Conservation (phyloP, 202 grass and related monocot species). For the Eragrostis tef region DNA sequence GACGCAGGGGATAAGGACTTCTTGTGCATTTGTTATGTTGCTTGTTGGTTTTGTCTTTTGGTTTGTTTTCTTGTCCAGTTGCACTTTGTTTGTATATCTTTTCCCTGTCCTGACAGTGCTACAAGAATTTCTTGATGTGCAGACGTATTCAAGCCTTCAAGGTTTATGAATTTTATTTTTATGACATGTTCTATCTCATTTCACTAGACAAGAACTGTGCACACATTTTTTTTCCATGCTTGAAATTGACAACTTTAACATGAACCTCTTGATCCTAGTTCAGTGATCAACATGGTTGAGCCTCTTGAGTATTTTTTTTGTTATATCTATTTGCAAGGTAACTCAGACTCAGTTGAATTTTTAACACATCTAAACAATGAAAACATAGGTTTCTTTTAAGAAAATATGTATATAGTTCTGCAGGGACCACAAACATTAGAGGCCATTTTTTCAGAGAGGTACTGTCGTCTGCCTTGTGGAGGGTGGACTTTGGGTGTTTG, state of each 20-base stretch:
- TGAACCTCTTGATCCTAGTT: background rate
- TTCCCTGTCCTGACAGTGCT: conserved; percentile 22
- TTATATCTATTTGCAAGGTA: background rate
- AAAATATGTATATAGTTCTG: background rate
- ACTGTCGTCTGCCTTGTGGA: background rate
- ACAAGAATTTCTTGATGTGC: conserved; percentile 34
- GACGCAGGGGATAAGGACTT: conserved; percentile 52
- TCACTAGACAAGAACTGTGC: background rate
- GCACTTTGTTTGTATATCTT: conserved; percentile 39
- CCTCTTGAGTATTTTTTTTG: too few species aligned
- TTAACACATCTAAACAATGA: conserved; percentile 3
- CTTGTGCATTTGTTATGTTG: conserved; percentile 33
- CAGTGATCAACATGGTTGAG: too few species aligned
- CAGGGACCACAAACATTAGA: background rate
- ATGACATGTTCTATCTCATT: background rate
- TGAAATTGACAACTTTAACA: background rate
- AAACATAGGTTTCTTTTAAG: background rate
- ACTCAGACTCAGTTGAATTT: background rate
- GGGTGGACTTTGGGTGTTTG: background rate
- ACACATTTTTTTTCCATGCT: background rate
- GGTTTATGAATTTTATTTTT: background rate
- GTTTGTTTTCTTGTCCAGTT: conserved; percentile 40
- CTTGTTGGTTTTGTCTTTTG: conserved; percentile 41
- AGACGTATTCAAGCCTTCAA: background rate
- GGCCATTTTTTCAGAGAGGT: background rate